A percentile compares a stretch with the other conserved stretches of the same genome.
Conservation (phyloP, 441 rosid species). For the Brassica hybrid region DNA sequence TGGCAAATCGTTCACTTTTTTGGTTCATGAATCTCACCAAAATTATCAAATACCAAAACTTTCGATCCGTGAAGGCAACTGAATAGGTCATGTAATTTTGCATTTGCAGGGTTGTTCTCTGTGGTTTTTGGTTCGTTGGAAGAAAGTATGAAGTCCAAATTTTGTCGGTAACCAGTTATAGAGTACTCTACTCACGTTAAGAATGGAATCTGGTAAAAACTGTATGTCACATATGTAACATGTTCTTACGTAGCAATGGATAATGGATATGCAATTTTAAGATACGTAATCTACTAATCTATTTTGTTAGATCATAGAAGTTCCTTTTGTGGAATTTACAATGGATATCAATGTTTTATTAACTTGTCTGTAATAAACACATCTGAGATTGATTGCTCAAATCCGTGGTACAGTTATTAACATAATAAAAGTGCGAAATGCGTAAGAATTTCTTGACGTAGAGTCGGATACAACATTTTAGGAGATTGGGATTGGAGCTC, state of each 20-base stretch:
- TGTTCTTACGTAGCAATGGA: neutral
- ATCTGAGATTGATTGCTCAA: too few species aligned
- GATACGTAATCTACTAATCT: neutral
- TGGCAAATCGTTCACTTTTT: too few species aligned
- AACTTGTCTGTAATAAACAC: too few species aligned
- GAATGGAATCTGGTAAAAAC: neutral
- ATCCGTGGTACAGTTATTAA: too few species aligned
- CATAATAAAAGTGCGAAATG: too few species aligned
- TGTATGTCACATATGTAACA: neutral
- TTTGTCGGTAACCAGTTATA: slow-evolving; percentile 45
- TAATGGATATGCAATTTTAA: neutral
- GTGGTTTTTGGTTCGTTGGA: slow-evolving; percentile 57
- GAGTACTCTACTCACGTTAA: neutral
- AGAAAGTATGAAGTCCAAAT: slow-evolving; percentile 54
- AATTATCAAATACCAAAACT: neutral
- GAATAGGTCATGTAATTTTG: slow-evolving; percentile 4
- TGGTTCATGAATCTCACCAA: neutral
- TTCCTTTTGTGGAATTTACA: too few species aligned
- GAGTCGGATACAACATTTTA: too few species aligned
- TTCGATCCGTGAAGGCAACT: neutral
- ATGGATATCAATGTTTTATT: too few species aligned
- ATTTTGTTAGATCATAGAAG: neutral
- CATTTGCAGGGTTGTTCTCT: slow-evolving; percentile 63
- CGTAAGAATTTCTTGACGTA: too few species aligned
- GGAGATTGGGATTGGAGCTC: too few species aligned